phyloP scores from a whole-genome alignment of 2,329 filamentous ascomycete species.

The Chalara sp. region DNA sequence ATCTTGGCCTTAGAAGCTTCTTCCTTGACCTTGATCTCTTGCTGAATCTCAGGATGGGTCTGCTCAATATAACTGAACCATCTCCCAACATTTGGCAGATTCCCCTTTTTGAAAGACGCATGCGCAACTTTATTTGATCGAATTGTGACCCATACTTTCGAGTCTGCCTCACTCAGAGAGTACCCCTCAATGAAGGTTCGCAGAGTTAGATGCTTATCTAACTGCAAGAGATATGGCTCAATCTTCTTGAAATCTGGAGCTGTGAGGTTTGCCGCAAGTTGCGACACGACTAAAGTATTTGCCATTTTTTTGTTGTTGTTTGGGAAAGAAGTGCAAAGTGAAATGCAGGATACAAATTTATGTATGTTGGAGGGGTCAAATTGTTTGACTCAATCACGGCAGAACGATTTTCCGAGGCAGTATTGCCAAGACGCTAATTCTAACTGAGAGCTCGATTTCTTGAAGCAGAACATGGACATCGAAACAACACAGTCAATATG shows the following conservation, averaged over 20 bases:
- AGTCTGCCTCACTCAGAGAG: slow-evolving; percentile 67
- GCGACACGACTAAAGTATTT: slow-evolving; percentile 50
- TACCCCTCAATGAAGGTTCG: slow-evolving; percentile 84
- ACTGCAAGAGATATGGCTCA: slow-evolving; percentile 64
- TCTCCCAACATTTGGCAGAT: slow-evolving; percentile 68
- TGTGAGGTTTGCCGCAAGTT: slow-evolving; percentile 43
- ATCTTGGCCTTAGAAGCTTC: slow-evolving; percentile 65
- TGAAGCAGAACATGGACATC: not conserved
- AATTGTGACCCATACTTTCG: slow-evolving; percentile 76
- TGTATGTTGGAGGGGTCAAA: slow-evolving; percentile 10
- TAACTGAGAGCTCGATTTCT: not conserved
- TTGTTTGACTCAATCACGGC: not conserved
- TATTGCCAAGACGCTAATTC: not conserved
- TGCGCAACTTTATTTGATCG: slow-evolving; percentile 79
- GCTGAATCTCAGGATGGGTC: slow-evolving; percentile 68
- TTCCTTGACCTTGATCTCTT: slow-evolving; percentile 63
- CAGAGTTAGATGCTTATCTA: slow-evolving; percentile 83
- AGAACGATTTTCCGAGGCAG: not conserved
- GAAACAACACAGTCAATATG: slow-evolving; percentile 15
- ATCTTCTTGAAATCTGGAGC: slow-evolving; percentile 75
- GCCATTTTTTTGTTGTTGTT: slow-evolving; percentile 32
- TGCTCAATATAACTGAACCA: slow-evolving; percentile 88
- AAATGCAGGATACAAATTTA: slow-evolving; percentile 4
- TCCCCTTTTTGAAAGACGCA: slow-evolving; percentile 68
- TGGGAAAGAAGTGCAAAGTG: slow-evolving; percentile 8